phyloP scores from a whole-genome alignment of 495 filamentous ascomycete species.

The Podospora pseudoanserina region DNA sequence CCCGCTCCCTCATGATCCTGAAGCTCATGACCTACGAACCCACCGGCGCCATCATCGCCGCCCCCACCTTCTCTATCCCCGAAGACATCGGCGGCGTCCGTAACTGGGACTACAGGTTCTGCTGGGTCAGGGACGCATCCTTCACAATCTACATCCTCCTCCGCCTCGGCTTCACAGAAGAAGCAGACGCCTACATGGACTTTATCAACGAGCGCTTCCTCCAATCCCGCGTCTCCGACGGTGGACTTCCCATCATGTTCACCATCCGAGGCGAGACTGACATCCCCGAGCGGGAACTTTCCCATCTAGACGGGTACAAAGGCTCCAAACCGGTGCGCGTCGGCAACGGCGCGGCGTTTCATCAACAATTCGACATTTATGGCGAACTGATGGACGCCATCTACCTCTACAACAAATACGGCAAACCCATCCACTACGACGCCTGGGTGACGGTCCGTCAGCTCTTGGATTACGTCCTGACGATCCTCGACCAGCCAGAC shows the following conservation, averaged over 20 bases:
- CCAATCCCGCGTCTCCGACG: slow-evolving; percentile 41
- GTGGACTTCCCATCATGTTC: slow-evolving; percentile 73
- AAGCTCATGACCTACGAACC: slow-evolving; percentile 67
- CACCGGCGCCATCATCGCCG: slow-evolving; percentile 48
- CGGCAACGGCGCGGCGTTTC: slow-evolving; percentile 69
- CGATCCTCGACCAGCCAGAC: slow-evolving; percentile 56
- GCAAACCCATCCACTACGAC: slow-evolving; percentile 69
- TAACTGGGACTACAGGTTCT: slow-evolving; percentile 78
- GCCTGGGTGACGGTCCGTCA: slow-evolving; percentile 48
- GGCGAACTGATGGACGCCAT: slow-evolving; percentile 72
- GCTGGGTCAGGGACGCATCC: slow-evolving; percentile 69
- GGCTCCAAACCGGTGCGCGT: slow-evolving; percentile 67
- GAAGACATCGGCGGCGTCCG: slow-evolving; percentile 66
- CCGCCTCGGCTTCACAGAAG: slow-evolving; percentile 67
- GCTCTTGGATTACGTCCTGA: slow-evolving; percentile 49
- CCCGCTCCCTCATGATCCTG: slow-evolving; percentile 63
- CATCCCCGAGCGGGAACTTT: slow-evolving; percentile 62
- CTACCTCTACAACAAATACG: slow-evolving; percentile 75
- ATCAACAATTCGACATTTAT: slow-evolving; percentile 73
- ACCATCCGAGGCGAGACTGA: slow-evolving; percentile 68
- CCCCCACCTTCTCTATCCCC: slow-evolving; percentile 61
- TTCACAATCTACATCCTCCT: slow-evolving; percentile 75
- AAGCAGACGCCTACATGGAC: slow-evolving; percentile 69
- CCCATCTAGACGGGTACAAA: slow-evolving; percentile 65
- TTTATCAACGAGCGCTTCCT: slow-evolving; percentile 68